These are phyloP conservation scores for Oryza meridionalis DNA, from an alignment of 176 grass and related monocot species.

Conservation along the genomic window DNA sequence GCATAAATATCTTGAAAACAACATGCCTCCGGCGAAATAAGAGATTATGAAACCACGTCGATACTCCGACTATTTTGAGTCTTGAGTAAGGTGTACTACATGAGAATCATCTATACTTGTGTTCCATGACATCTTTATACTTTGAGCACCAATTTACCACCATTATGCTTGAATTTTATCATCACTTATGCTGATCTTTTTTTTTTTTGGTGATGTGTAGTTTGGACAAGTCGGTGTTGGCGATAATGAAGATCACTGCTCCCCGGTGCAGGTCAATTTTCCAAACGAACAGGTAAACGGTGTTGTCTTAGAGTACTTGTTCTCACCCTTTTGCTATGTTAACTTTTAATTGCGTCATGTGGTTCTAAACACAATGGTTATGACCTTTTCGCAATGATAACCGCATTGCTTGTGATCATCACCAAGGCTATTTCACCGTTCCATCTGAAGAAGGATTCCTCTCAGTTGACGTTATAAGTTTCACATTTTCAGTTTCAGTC, in stretches of 20 bases:
- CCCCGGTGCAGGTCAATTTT: slow-evolving; percentile 60
- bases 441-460: not conserved
- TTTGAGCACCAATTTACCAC: not conserved
- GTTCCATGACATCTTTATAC: not conserved
- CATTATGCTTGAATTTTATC: not conserved
- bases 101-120: not conserved
- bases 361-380: not conserved
- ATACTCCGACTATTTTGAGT: not conserved
- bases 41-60: too few relatives aligned
- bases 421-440: not conserved
- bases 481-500: not conserved
- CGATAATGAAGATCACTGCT: slow-evolving; percentile 66
- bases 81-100: not conserved
- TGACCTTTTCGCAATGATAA: not conserved
- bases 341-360: not conserved
- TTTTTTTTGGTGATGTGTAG: slow-evolving; percentile 37
- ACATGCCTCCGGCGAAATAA: not conserved
- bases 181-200: not conserved
- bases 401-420: not conserved
- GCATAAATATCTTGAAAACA: not conserved
- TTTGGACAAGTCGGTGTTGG: slow-evolving; percentile 73
- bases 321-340: not conserved
- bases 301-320: not conserved
- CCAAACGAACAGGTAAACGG: slow-evolving; percentile 57
- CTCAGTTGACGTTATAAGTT: not conserved